Base-by-base conservation (phyloP, 306 rosid species). In the Cicer yamashitae region DNA sequence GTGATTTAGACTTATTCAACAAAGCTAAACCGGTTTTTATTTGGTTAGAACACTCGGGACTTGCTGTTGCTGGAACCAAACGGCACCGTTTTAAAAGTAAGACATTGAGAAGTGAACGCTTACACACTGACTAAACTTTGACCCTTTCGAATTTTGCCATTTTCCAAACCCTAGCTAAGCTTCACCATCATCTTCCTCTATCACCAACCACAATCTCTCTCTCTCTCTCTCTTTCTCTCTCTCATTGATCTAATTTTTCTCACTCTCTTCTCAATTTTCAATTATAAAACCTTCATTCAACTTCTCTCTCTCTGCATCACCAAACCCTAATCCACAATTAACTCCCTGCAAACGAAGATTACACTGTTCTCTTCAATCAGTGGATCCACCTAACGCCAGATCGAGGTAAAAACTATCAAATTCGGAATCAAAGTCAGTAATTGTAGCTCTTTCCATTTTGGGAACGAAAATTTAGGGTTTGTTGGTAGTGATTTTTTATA, bases 331-430 rank as follows among this genome's bases (percentile, higher is more conserved):
- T 40, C 39, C 17, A 3, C 37, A 15, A 12, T 20, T 5, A 18
- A 47, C 3, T 41, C 44, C 8, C 5, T 44, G 57, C 13, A 7
- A 17, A 46, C 61, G 25, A 64, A 48, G 45, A 12, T 44, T 63
- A 41, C 45, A 60, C 13, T 60, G 15, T 60, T 3, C 34, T 74
- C 75, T 18, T 62, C 46, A 47, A 37, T 43, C 45, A 17, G 39
- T 39, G 75, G 78, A 77, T 77, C 75, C 43, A 17, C 53, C 81
- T 73, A 10, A 25, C 12, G 53, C 47, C 81, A 74, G 83, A 84
- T 84, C 88, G 56, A 84, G 88, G 88, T 81, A 84, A 84, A 68
- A 61, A 70, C 5, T 54, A 53, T 73, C 47, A 38, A 47, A 73
- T 81, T 81, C 48, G 17, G n/a, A 17, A 44, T 73, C 48, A 25